Evolutionary conservation across 2,329 filamentous ascomycete species (phyloP).

Genomic region (Fusarium pseudograminearum): DNA sequence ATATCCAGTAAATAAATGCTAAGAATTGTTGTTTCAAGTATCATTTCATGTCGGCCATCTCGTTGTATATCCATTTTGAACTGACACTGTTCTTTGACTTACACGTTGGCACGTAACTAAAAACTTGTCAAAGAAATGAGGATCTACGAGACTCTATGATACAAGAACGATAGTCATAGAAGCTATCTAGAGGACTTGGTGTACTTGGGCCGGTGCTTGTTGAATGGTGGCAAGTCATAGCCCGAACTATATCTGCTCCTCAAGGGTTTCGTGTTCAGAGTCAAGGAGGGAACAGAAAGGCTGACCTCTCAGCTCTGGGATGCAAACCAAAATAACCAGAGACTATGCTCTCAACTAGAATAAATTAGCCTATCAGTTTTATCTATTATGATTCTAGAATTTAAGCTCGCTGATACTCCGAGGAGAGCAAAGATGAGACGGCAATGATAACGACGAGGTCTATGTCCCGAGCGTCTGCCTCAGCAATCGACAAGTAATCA

Average conservation of each 20-base stretch:
- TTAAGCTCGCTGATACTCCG: too few species aligned
- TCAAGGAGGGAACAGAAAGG: not conserved
- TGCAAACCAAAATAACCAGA: not conserved
- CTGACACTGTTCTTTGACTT: not conserved
- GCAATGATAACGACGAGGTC: too few species aligned
- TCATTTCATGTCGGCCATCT: not conserved
- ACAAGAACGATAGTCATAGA: not conserved
- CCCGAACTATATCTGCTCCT: not conserved
- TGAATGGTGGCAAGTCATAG: not conserved
- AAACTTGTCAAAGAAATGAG: not conserved
- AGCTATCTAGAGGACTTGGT: not conserved
- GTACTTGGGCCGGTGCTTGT: not conserved
- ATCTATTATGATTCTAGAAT: too few species aligned
- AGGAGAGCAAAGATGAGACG: too few species aligned
- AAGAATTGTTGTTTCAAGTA: not conserved
- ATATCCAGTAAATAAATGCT: fast-evolving
- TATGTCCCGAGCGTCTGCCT: too few species aligned
- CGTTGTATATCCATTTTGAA: not conserved
- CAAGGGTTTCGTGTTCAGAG: not conserved
- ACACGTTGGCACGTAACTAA: not conserved
- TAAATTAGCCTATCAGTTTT: not conserved
- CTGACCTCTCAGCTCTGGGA: not conserved
- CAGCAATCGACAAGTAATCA: too few species aligned
- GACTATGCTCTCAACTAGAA: not conserved
- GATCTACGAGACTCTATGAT: not conserved